These are phyloP conservation scores for Karstenula rhodostoma DNA, from an alignment of 2,329 filamentous ascomycete species.

Conservation along the genomic window DNA sequence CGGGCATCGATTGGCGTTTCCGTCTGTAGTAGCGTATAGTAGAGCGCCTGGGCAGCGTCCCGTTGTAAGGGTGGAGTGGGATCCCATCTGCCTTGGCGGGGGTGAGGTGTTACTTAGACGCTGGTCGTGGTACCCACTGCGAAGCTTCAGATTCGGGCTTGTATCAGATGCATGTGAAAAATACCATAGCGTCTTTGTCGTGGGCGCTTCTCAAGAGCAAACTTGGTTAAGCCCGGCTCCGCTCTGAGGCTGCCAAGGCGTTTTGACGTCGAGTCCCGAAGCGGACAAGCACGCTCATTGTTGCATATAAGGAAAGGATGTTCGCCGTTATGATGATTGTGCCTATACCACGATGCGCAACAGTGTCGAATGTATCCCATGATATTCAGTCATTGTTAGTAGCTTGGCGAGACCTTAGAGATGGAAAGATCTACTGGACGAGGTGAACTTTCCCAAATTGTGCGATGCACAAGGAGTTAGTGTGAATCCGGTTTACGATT, in stretches of 20 bases:
- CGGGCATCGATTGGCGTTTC: constrained; percentile 30
- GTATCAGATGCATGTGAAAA: constrained; percentile 31
- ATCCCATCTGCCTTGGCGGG: constrained; percentile 40
- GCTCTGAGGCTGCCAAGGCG: constrained; percentile 35
- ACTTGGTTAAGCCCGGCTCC: constrained; percentile 30
- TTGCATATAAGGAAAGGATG: constrained; percentile 6
- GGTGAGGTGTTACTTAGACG: constrained; percentile 40
- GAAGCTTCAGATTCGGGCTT: constrained; percentile 39
- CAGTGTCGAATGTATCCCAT: background rate
- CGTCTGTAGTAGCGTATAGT: constrained; percentile 34
- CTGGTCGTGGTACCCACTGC: constrained; percentile 40
- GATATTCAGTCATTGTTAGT: background rate
- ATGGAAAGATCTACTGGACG: background rate
- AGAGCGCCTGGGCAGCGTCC: constrained; percentile 25
- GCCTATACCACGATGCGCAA: background rate
- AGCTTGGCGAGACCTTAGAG: background rate
- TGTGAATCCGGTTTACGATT: background rate
- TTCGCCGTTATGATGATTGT: background rate
- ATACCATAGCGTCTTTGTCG: constrained; percentile 6
- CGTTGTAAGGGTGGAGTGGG: constrained; percentile 33
- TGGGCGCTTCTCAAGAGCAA: constrained; percentile 26
- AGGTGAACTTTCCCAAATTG: background rate
- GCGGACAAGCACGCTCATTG: background rate
- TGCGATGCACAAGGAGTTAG: constrained; percentile 1
- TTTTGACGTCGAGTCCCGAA: constrained; percentile 10